Base-by-base conservation (phyloP, 2,329 filamentous ascomycete genomes). In the Fusarium drepaniforme region DNA sequence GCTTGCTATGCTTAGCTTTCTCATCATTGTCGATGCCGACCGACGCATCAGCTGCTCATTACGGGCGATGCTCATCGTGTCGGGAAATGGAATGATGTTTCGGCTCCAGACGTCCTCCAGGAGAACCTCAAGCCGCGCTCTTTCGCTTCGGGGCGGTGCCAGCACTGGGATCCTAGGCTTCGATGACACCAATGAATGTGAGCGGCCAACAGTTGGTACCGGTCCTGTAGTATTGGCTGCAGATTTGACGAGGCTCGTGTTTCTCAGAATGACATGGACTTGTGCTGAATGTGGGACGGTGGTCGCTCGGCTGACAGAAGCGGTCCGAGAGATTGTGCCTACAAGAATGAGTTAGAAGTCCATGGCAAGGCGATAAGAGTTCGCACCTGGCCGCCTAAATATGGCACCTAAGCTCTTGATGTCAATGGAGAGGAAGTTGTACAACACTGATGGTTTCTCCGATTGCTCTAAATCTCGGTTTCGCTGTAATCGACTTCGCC, bases 11-110 rank as follows among this genome's bases (percentile, higher is more conserved):
- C 94, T 97, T 73, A 98, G 88, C 81, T 96, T 97, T 63, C 95
- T 90, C 85, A 98, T 97, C 80, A 98, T 90, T 1, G 94, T 94
- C 40, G 94, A 95, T 15, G 95, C 94, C n/a, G 93, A 95, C 46
- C 90, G 90, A 61, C 93, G 89, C 57, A 97, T 92, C 5, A 94
- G 86, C 79, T 93, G 91, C 77, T 97, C 90, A 77, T 93, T 84
- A 85, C 91, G 82, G 81, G 90, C 82, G 84, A 91, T 82, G 83
- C 82, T 87, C 37, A 89, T 90, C 90, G 98, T 96, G 2, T 95
- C 95, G 18, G 96, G 95, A 80, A 93, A 97, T 1, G 95, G 95
- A 49, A 98, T 84, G 21, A 91, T 83, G 66, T 97, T 93, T 61
- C 92, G 91, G 16, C 93, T 97, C 93, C 96, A 98, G 2, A 98